Evolutionary conservation across 768 basidiomycete species (phyloP).

Genomic region (Tylopilus cervinicoccineus): DNA sequence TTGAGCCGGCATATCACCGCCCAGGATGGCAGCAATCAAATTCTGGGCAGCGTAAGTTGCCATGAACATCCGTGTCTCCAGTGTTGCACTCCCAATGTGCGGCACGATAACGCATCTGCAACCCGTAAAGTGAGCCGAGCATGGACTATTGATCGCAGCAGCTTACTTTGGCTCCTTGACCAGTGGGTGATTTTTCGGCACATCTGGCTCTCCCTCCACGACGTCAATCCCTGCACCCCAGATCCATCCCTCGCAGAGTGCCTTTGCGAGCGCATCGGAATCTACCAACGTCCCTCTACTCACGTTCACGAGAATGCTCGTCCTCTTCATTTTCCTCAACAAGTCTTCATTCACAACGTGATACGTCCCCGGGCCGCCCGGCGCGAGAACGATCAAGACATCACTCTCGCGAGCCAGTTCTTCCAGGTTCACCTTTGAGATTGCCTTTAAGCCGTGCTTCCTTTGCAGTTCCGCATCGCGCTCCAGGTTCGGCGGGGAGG

Average conservation of each 20-base stretch:
- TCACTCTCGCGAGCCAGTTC: conserved; percentile 78
- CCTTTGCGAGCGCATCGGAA: conserved; percentile 80
- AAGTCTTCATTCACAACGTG: conserved; percentile 73
- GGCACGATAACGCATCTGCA: conserved; percentile 77
- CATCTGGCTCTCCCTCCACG: conserved; percentile 84
- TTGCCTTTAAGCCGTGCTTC: conserved; percentile 32
- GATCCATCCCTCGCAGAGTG: conserved; percentile 73
- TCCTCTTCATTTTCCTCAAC: conserved; percentile 80
- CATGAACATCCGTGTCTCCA: conserved; percentile 82
- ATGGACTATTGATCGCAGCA: neutral
- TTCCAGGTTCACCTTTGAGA: conserved; percentile 58
- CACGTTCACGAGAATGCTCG: conserved; percentile 79
- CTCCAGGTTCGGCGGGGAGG: conserved; percentile 39
- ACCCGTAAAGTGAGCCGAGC: neutral
- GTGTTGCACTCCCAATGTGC: conserved; percentile 88
- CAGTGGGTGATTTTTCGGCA: conserved; percentile 71
- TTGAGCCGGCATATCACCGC: conserved; percentile 57
- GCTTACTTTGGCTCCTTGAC: conserved; percentile 70
- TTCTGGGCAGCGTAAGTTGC: conserved; percentile 71
- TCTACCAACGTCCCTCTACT: conserved; percentile 87
- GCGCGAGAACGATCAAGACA: conserved; percentile 79
- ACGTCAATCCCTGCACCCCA: conserved; percentile 95
- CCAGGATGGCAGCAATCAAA: conserved; percentile 40
- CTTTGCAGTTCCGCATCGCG: conserved; percentile 37
- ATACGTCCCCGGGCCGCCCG: conserved; percentile 65